Percentiles rank a stretch among this genome's conserved stretches.
Conservation (phyloP, 2,329 filamentous ascomycete genomes). For the Aspergillus texensis region DNA sequence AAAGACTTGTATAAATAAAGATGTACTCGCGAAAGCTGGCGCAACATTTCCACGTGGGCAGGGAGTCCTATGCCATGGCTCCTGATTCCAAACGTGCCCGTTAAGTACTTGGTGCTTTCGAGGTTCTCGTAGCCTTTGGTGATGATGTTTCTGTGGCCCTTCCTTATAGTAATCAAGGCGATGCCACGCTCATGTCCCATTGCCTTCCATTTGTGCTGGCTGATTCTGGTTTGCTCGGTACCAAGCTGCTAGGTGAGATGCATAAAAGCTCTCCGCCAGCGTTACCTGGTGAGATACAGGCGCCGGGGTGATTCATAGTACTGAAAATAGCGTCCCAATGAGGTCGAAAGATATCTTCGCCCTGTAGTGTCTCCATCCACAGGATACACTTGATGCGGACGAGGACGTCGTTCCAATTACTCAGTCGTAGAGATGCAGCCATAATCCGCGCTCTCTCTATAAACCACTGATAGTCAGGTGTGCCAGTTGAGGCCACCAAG, state of each 20-base stretch:
- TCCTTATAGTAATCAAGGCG: background rate
- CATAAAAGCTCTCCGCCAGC: background rate
- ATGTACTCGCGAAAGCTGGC: background rate
- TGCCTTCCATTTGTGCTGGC: background rate
- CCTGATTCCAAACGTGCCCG: background rate
- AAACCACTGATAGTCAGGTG: conserved; percentile 23
- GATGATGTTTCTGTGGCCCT: background rate
- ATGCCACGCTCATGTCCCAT: background rate
- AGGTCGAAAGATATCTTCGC: conserved; percentile 19
- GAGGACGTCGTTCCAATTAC: conserved; percentile 13
- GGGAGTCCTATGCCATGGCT: background rate
- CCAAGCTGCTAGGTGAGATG: background rate
- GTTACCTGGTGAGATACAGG: background rate
- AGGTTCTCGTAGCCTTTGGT: background rate
- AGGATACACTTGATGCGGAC: conserved; percentile 20
- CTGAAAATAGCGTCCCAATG: conserved; percentile 24
- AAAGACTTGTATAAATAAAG: background rate
- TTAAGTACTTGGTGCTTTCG: background rate
- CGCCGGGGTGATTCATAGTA: background rate
- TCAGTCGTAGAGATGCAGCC: conserved; percentile 17
- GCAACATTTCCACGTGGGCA: background rate
- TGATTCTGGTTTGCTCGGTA: background rate
- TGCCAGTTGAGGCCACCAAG: conserved; percentile 34
- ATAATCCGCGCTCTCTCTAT: conserved; percentile 13
- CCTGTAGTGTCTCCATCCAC: conserved; percentile 24